Evolutionary conservation across 768 basidiomycete genomes (phyloP), one percentile per base, ranked within the genome.

Genomic region (Leucosporidium creatinivorum): DNA sequence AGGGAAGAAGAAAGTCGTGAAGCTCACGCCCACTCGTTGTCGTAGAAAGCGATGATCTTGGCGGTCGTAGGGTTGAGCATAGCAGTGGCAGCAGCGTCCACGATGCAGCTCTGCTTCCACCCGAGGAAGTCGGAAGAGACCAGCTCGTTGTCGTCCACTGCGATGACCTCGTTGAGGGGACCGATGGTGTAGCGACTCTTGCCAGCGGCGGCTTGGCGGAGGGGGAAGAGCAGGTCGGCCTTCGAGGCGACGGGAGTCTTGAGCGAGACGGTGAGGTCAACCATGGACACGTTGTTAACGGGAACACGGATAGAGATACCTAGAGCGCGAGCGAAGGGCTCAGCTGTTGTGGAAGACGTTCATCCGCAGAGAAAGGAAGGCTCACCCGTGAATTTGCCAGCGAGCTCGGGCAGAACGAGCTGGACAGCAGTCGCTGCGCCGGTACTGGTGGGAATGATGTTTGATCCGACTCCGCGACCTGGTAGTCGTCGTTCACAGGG

Each of bases 221-320:
- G 75, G 1, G 77, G 75, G 30, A 57, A 59, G 47, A 79, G 74
- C 17, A 79, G 69, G 8, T 72, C 76, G 28, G 77, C 77, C 59
- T 76, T 77, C 8, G 69, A 70, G n/a, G 66, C 55, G 39, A 75
- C 76, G 15, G 77, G 76, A 4, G 68, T 70, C 6, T 61, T 58
- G 58, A 79, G 72, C 2, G 66, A 70, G 33, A 79, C 77, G 12
- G 79, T 78, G 3, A 79, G 71, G 69, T 79, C 78, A 58, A 79
- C 77, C 21, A 78, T 74, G 17, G 75, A 76, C 47, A 67, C 79
- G 69, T 79, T 79, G 55, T 75, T 77, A 23, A 77, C 75, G 4
- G 79, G 79, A 0, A 79, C 79, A n/a, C 79, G 75, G 50, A 79
- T 70, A 17, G 77, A 77, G 50, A 79, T 77, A 49, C 78, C 78